These are phyloP conservation scores for Diaporthe sp. DNA, from an alignment of 2,329 filamentous ascomycete species.

Conservation along the genomic window DNA sequence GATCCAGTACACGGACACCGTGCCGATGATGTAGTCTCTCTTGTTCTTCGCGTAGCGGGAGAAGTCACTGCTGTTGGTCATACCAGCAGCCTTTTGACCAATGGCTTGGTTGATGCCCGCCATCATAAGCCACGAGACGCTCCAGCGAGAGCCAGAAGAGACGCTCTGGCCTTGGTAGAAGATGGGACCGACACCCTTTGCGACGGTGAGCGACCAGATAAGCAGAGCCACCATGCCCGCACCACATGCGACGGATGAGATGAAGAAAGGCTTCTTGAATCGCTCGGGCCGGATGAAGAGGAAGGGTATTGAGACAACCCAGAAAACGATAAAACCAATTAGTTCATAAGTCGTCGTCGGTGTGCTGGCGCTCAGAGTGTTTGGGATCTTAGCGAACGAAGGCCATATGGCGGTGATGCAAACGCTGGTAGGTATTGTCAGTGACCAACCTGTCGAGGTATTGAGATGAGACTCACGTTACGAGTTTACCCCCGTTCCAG, in stretches of 20 bases:
- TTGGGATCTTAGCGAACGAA: constrained; percentile 58
- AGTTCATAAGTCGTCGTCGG: constrained; percentile 59
- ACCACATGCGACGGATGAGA: constrained; percentile 59
- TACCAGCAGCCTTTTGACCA: constrained; percentile 56
- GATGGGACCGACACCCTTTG: constrained; percentile 60
- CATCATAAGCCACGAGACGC: constrained; percentile 60
- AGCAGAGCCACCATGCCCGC: constrained; percentile 58
- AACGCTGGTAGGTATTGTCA: constrained; percentile 37
- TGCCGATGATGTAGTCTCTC: constrained; percentile 54
- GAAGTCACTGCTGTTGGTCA: constrained; percentile 60
- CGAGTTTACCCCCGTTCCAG: constrained; percentile 53
- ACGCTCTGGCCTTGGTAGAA: constrained; percentile 55
- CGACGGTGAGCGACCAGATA: constrained; percentile 62
- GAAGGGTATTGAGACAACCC: constrained; percentile 63
- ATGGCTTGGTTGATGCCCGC: constrained; percentile 59
- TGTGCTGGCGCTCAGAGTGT: constrained; percentile 57
- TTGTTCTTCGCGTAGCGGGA: constrained; percentile 56
- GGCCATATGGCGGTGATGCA: constrained; percentile 63
- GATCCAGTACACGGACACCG: constrained; percentile 54
- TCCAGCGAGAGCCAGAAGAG: constrained; percentile 51
- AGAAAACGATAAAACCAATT: constrained; percentile 66
- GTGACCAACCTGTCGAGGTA: no score
- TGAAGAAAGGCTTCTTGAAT: constrained; percentile 61
- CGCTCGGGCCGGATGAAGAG: constrained; percentile 63
- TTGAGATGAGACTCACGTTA: constrained; percentile 25